phyloP scores from a whole-genome alignment of 441 rosid species.

The Gossypium laxum region DNA sequence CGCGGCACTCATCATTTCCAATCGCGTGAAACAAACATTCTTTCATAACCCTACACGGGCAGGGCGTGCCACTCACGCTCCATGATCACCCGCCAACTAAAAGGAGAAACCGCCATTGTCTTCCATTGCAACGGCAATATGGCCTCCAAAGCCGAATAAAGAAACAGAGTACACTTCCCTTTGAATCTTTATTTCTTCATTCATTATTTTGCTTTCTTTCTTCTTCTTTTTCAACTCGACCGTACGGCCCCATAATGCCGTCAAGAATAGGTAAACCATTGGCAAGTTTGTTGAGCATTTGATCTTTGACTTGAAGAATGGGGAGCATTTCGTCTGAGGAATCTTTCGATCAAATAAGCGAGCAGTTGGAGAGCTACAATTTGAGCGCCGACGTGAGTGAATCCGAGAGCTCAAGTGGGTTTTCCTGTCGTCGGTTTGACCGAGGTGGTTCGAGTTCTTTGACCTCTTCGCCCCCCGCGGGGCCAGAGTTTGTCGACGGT shows the following conservation, averaged over 20 bases:
- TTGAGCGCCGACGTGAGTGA: slow-evolving; percentile 92
- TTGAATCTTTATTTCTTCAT: neutral
- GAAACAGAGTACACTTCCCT: neutral
- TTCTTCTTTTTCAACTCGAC: neutral
- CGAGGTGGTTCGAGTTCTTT: slow-evolving; percentile 51
- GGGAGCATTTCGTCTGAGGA: slow-evolving; percentile 63
- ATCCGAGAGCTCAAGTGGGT: slow-evolving; percentile 75
- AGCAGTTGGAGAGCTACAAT: slow-evolving; percentile 78
- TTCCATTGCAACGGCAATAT: neutral
- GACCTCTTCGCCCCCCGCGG: slow-evolving; percentile 33
- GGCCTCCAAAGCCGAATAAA: neutral
- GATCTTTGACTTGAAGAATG: slow-evolving; percentile 28
- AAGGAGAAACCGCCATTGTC: neutral
- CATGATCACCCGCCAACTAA: slow-evolving; percentile 11
- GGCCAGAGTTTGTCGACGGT: slow-evolving; percentile 6
- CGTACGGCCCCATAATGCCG: neutral
- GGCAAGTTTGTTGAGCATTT: neutral
- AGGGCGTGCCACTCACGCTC: slow-evolving; percentile 13
- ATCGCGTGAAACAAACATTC: neutral
- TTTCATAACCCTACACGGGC: neutral
- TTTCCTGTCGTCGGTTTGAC: slow-evolving; percentile 50
- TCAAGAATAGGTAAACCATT: neutral
- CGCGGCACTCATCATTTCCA: neutral
- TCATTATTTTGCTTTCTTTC: neutral
- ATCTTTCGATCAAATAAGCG: slow-evolving; percentile 45